These are phyloP conservation scores for Thamnidium elegans DNA, from an alignment of 192 early-diverging fungal species.

Conservation along the genomic window DNA sequence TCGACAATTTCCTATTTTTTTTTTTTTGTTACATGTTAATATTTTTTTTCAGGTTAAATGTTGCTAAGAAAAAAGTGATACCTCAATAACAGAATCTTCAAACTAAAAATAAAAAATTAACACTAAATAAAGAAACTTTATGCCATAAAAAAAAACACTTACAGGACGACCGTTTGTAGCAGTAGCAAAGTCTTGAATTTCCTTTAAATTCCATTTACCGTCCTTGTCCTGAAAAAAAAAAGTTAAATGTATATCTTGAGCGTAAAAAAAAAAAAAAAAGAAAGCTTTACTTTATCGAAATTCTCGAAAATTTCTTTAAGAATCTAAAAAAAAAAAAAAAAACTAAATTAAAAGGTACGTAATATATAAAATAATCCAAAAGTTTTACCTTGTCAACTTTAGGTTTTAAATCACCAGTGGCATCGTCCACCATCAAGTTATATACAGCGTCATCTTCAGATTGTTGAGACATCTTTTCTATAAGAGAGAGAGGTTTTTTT, in stretches of 20 bases:
- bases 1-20: slow-evolving; percentile 59
- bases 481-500: too few relatives aligned
- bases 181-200: slow-evolving; percentile 47
- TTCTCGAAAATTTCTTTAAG: slow-evolving; percentile 35
- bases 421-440: neutral
- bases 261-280: too few relatives aligned
- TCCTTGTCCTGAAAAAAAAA: slow-evolving; percentile 40
- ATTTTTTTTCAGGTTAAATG: neutral
- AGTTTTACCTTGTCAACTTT: neutral
- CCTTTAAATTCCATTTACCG: slow-evolving; percentile 40
- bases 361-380: neutral
- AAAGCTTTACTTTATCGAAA: slow-evolving; percentile 38
- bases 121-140: neutral
- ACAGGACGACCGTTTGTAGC: slow-evolving; percentile 52
- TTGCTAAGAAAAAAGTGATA: neutral
- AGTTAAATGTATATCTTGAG: too few relatives aligned
- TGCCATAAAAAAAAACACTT: slow-evolving; percentile 8
- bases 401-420: neutral
- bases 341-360: neutral
- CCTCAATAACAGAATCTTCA: slow-evolving; percentile 17
- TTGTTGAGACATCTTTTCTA: too few relatives aligned
- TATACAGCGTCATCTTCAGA: neutral
- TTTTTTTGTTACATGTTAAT: neutral
- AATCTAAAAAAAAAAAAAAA: slow-evolving; percentile 21
- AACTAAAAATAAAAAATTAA: slow-evolving; percentile 10